phyloP scores from a whole-genome alignment of 768 basidiomycete genomes.

The Tricholoma hemisulphureum region DNA sequence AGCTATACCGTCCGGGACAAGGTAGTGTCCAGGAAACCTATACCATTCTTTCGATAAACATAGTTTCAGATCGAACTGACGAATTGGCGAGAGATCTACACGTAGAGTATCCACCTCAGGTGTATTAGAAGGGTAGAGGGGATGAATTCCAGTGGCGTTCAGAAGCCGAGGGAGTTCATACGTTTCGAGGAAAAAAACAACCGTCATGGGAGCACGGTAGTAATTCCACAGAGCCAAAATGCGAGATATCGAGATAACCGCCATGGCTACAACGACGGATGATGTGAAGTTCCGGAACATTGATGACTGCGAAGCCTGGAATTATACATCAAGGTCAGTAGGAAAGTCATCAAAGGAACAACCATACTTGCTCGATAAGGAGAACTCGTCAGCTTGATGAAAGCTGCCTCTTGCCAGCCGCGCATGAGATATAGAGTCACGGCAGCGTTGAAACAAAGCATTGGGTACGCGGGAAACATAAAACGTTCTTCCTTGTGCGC shows the following conservation, averaged over 20 bases:
- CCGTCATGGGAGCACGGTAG: conserved; percentile 84
- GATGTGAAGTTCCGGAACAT: conserved; percentile 79
- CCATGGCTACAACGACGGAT: conserved; percentile 61
- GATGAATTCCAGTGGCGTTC: conserved; percentile 64
- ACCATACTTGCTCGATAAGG: conserved; percentile 69
- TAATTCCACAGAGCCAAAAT: conserved; percentile 82
- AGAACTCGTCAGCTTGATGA: conserved; percentile 74
- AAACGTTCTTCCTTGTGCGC: conserved; percentile 99
- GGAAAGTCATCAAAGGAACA: neutral
- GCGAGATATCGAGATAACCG: conserved; percentile 73
- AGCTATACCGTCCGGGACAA: conserved; percentile 78
- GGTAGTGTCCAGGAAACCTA: conserved; percentile 87
- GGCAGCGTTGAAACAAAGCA: conserved; percentile 93
- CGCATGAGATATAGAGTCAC: conserved; percentile 81
- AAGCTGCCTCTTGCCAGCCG: conserved; percentile 81
- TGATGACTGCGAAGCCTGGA: conserved; percentile 71
- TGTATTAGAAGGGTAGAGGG: conserved; percentile 37
- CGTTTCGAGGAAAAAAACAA: conserved; percentile 69
- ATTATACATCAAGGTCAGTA: neutral
- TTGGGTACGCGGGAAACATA: conserved; percentile 90
- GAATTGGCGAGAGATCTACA: conserved; percentile 68
- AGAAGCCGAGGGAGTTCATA: conserved; percentile 81
- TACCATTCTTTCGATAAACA: conserved; percentile 97
- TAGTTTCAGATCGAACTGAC: conserved; percentile 66
- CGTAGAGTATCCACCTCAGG: conserved; percentile 44